Evolutionary conservation across 1,284 basidiomycete species (phyloP), one percentile per base, ranked within the genome.

Genomic region (Pseudozyma pruni): DNA sequence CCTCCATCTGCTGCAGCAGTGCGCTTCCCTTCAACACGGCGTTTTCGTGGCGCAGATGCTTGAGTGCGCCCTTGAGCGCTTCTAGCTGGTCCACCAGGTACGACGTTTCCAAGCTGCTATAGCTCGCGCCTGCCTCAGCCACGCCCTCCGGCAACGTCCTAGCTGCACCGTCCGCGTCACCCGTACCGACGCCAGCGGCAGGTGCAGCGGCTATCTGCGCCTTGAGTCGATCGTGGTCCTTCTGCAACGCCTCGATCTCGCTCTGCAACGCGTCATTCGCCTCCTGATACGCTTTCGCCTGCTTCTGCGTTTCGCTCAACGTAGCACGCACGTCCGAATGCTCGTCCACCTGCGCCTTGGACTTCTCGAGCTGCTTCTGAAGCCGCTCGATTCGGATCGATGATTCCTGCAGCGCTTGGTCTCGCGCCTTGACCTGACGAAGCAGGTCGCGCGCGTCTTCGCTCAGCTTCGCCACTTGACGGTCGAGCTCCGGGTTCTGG

Each of bases 301-400:
- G 91, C 81, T 91, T 91, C 80, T 89, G 88, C 8, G 89, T 87
- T 81, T 93, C 93, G 27, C 86, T 84, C 1, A 98, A 86, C 74
- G 94, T 90, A 27, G 83, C 85, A 83, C 96, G 92, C 19, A 98
- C 87, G 58, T 92, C 90, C 17, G 86, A 84, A 52, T 97, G 91
- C 20, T 88, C 85, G 62, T 98, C 94, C 1, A 89, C 89, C 83
- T 87, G 82, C 80, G 91, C 92, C 86, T 93, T 94, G 60, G 89
- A 90, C 1, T 88, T 87, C 80, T 98, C 94, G 85, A 95, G 90
- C 43, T 93, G 88, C 46, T 93, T 89, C 80, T 95, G 92, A 87
- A 98, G 91, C 8, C 95, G 87, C 82, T 97, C 93, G 54, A 97
- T 91, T 86, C 94, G 98, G 63, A 98, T 93, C 6, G 86, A 85